Evolutionary conservation across 495 filamentous ascomycete genomes (phyloP), one percentile per base, ranked within the genome.

Genomic region (Neurospora cerealis): DNA sequence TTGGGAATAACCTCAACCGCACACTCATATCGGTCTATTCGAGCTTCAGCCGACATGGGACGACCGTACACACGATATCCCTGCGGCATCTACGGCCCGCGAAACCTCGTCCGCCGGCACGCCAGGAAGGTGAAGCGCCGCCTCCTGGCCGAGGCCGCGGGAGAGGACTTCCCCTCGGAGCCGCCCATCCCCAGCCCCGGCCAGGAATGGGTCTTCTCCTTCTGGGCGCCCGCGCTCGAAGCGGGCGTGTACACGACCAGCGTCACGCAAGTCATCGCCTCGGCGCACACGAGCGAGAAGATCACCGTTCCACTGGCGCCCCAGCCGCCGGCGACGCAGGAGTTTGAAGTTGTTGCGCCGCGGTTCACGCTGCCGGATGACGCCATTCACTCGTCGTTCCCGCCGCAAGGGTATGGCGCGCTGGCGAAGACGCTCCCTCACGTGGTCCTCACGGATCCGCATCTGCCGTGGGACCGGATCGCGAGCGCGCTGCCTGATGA

Each of bases 361-460:
- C 80, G 75, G 7, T 86, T 81, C 73, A 40, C 41, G 3, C 70
- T 86, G 2, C 75, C 76, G 0, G 71, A 72, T 0, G 75, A 77
- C 0, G n/a, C 72, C n/a, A 73, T 87, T 19, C 40, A 87, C 75
- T 78, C 72, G 3, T n/a, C 70, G 6, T 87, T 86, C 75, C 87
- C 87, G 0, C 81, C 83, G 1, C 72, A 77, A 2, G 87, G 85
- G 8, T 75, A 82, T 44, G 36, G 70, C 5, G 87, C 83, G 32
- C 54, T 74, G 5, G 74, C 69, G 2, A 37, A 76, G n/a, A 82
- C 82, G 0, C 77, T 87, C 7, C 86, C 86, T 0, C 87, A 89
- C 73, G 74, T 88, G 1, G 83, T 87, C 2, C 76, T 88, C 38
- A 85, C 76, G 17, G 85, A 87, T 71, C 81, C 84, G 0, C 80